Percentiles rank a stretch among this genome's conserved stretches.
Conservation (phyloP, 2,329 filamentous ascomycete genomes). For the Monosporascus sp. region DNA sequence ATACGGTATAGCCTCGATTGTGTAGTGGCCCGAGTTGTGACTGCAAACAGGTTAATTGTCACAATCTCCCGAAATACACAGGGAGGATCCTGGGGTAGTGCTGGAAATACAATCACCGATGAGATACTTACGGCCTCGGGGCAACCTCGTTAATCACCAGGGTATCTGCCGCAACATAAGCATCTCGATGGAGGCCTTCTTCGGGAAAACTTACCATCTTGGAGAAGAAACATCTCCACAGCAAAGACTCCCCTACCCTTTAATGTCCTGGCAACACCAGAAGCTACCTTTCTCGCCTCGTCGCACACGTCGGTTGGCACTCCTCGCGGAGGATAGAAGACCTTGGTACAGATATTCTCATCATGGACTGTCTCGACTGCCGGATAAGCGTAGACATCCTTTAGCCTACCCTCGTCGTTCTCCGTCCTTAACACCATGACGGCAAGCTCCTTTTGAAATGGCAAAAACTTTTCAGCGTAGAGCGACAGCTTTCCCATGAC, state of each 20-base stretch:
- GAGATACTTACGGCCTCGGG: constrained; percentile 14
- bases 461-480: constrained; percentile 86
- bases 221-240: constrained; percentile 88
- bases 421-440: constrained; percentile 94
- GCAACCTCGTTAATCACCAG: constrained; percentile 66
- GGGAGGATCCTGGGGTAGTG: no score
- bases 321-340: constrained; percentile 76
- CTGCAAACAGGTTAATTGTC: no score
- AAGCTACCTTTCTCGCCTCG: constrained; percentile 65
- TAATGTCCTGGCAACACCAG: constrained; percentile 72
- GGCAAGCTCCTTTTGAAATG: constrained; percentile 81
- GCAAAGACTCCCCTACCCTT: constrained; percentile 91
- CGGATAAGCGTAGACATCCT: constrained; percentile 65
- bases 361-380: constrained; percentile 93
- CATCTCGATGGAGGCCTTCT: no score
- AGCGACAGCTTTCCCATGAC: constrained; percentile 66
- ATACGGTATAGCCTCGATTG: constrained; percentile 83
- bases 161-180: no score
- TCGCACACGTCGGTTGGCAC: constrained; percentile 51
- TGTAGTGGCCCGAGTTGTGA: constrained; percentile 94
- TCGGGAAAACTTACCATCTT: constrained; percentile 55
- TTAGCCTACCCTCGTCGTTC: constrained; percentile 49
- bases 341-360: constrained; percentile 90
- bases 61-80: no score
- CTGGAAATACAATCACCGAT: no score